Conservation (phyloP, 2,329 filamentous ascomycete species). For the Xylariaceae sp. region DNA sequence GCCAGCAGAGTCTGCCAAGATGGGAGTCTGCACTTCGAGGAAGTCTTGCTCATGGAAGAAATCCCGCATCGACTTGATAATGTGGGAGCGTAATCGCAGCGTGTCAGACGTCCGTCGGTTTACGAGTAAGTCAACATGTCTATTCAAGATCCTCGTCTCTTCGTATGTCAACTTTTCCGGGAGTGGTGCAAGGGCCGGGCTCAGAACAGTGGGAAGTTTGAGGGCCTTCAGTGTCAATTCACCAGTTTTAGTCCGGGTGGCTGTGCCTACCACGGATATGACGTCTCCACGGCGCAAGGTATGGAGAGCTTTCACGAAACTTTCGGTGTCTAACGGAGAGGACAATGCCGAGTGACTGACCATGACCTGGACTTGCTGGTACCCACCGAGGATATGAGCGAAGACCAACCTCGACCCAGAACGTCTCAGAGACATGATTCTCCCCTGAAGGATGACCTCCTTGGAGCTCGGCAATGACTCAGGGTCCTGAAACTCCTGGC, state of each 20-base stretch:
- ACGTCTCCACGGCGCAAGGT: conserved; percentile 70
- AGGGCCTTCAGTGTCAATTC: conserved; percentile 69
- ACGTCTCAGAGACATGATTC: conserved; percentile 28
- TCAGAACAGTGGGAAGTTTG: conserved; percentile 63
- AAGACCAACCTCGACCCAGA: conserved; percentile 74
- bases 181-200: conserved; percentile 74
- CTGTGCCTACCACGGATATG: conserved; percentile 63
- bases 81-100: conserved; percentile 65
- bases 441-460: conserved; percentile 30
- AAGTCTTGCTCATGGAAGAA: conserved; percentile 70
- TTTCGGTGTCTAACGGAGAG: conserved; percentile 32
- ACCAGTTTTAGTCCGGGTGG: conserved; percentile 64
- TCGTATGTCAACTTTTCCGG: conserved; percentile 65
- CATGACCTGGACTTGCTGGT: conserved; percentile 68
- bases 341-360: conserved; percentile 55
- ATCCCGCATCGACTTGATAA: conserved; percentile 68
- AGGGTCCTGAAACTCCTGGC: conserved; percentile 29
- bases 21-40: conserved; percentile 85
- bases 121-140: conserved; percentile 82
- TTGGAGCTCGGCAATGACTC: conserved; percentile 20
- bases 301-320: conserved; percentile 57
- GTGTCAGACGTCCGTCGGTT: conserved; percentile 63
- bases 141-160: conserved; percentile 67
- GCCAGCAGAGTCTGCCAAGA: conserved; percentile 75
- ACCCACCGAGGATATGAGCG: conserved; percentile 71